phyloP scores from a whole-genome alignment of 2,329 filamentous ascomycete genomes.

The Paecilomyces niveus region DNA sequence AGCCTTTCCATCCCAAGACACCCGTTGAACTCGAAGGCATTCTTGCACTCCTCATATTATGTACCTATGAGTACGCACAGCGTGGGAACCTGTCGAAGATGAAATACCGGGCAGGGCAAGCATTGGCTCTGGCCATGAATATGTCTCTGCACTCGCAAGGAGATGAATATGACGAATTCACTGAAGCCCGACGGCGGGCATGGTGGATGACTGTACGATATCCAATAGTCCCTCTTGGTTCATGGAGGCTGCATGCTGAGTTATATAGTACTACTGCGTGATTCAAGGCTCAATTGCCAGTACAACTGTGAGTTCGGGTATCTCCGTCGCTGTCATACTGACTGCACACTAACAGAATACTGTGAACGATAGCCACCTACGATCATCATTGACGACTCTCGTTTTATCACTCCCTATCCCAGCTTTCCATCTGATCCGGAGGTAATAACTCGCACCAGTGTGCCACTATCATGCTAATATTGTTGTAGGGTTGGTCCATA shows the following conservation, averaged over 20 bases:
- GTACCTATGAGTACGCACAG: conserved; percentile 40
- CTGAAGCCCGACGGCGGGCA: conserved; percentile 36
- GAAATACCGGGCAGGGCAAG: conserved; percentile 39
- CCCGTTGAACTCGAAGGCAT: conserved; percentile 37
- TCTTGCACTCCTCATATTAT: conserved; percentile 35
- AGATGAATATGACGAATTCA: conserved; percentile 26
- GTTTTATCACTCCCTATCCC: conserved; percentile 37
- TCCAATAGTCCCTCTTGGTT: not conserved
- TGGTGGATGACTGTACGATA: conserved; percentile 42
- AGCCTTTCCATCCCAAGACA: conserved; percentile 30
- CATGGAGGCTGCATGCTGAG: not conserved
- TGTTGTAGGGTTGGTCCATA: conserved; percentile 34
- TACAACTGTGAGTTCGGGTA: conserved; percentile 28
- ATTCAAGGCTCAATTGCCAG: conserved; percentile 40
- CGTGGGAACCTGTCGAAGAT: conserved; percentile 40
- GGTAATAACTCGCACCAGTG: conserved; percentile 16
- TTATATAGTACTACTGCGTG: conserved; percentile 35
- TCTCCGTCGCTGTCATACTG: not conserved
- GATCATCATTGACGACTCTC: conserved; percentile 36
- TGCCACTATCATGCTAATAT: conserved; percentile 9
- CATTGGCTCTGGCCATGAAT: conserved; percentile 36
- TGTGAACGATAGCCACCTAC: conserved; percentile 27
- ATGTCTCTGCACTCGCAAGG: conserved; percentile 33
- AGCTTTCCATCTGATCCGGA: conserved; percentile 33
- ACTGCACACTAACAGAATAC: conserved; percentile 7